Evolutionary conservation across 2,329 filamentous ascomycete species (phyloP).

Genomic region (Teratosphaeria nubilosa): DNA sequence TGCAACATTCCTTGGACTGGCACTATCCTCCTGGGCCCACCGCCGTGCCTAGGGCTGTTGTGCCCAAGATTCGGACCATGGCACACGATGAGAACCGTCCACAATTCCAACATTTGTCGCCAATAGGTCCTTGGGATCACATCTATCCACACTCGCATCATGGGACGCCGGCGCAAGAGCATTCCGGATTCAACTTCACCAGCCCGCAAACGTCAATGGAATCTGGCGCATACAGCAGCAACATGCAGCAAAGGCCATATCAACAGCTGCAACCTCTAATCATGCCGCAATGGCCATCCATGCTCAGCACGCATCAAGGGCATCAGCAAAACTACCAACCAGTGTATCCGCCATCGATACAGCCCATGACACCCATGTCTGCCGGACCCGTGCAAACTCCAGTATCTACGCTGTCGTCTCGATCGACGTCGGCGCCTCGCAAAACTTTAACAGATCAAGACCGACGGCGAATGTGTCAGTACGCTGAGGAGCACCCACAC

Average conservation of each 20-base stretch:
- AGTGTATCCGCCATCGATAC: conserved; percentile 48
- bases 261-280: conserved; percentile 57
- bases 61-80: conserved; percentile 15
- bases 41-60: conserved; percentile 1
- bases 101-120: conserved; percentile 19
- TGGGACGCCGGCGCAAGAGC: conserved; percentile 61
- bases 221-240: conserved; percentile 40
- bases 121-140: conserved; percentile 15
- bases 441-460: conserved; percentile 84
- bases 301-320: conserved; percentile 57
- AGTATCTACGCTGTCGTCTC: conserved; percentile 38
- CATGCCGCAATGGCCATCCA: conserved; percentile 73
- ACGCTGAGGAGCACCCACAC: conserved; percentile 78
- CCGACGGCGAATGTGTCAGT: conserved; percentile 85
- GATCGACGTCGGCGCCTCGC: conserved; percentile 26
- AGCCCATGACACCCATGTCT: conserved; percentile 32
- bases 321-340: conserved; percentile 44
- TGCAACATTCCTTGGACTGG: background rate
- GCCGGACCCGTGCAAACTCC: conserved; percentile 44
- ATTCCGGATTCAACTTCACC: conserved; percentile 53
- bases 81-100: conserved; percentile 19
- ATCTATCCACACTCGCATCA: conserved; percentile 48
- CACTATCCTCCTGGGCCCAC: background rate
- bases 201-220: conserved; percentile 53
- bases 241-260: conserved; percentile 43